Conservation (phyloP, 192 early-diverging fungal species). For the Backusella luteola region DNA sequence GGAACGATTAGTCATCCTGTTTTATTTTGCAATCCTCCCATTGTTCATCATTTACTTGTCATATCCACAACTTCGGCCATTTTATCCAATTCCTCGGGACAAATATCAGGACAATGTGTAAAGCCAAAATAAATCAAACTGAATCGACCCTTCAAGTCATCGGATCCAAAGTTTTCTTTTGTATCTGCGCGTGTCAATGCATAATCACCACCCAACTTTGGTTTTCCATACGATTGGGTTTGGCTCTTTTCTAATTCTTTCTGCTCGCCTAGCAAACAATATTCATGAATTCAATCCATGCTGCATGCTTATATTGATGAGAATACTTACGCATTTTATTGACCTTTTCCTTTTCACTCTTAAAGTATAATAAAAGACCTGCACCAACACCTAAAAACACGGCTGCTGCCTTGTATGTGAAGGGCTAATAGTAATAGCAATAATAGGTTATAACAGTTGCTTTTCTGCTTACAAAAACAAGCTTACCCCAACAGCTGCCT, state of each 20-base stretch:
- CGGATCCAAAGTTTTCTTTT: conserved; percentile 69
- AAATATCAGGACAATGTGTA: conserved; percentile 98
- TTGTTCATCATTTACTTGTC: conserved; percentile 51
- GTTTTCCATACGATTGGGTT: conserved; percentile 67
- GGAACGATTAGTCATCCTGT: not conserved
- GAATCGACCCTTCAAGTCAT: conserved; percentile 81
- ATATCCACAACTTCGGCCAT: conserved; percentile 85
- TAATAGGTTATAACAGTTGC: not conserved
- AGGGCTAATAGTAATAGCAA: conserved; percentile 18
- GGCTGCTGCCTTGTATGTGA: conserved; percentile 46
- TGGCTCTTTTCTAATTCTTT: conserved; percentile 35
- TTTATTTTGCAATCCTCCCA: not conserved
- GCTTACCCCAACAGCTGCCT: not conserved
- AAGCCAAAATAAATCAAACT: conserved; percentile 98
- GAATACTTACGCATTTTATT: conserved; percentile 39
- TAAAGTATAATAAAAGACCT: conserved; percentile 66
- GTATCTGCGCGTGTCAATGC: conserved; percentile 73
- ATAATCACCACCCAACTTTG: conserved; percentile 90
- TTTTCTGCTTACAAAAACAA: not conserved
- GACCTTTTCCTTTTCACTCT: conserved; percentile 58
- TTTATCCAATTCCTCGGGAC: conserved; percentile 97
- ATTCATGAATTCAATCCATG: not conserved
- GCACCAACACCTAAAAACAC: conserved; percentile 59
- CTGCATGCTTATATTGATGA: too few relatives aligned
- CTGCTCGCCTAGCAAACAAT: conserved; percentile 16